Evolutionary conservation across 768 basidiomycete species (phyloP).

Genomic region (Rhodosporidiobolus odoratus): DNA sequence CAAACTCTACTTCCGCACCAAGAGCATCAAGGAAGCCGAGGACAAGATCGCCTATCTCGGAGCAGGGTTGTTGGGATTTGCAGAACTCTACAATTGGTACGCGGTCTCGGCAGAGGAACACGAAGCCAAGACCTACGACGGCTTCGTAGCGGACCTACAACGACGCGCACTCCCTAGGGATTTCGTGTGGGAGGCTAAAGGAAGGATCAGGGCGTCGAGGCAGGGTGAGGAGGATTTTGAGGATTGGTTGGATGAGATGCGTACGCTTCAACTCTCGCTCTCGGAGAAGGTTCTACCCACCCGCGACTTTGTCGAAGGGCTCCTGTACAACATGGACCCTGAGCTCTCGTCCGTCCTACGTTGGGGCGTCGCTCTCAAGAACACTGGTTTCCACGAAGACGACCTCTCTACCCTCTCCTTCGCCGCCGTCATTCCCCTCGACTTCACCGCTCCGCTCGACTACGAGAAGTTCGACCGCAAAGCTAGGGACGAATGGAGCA

Average conservation of each 20-base stretch:
- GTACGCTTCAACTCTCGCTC: not conserved
- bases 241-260: not conserved
- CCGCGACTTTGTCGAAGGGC: not conserved
- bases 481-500: not conserved
- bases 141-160: not conserved
- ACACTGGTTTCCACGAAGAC: not conserved
- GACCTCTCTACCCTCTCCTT: not conserved
- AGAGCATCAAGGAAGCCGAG: not conserved
- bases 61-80: not conserved
- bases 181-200: conserved; percentile 8
- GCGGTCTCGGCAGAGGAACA: not conserved
- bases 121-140: not conserved
- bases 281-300: not conserved
- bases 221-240: not conserved
- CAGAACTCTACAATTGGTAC: conserved; percentile 7
- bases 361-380: not conserved
- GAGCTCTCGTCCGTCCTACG: not conserved
- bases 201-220: not conserved
- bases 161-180: not conserved
- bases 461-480: not conserved
- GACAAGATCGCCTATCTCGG: conserved; percentile 7
- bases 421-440: not conserved
- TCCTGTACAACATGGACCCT: conserved; percentile 10
- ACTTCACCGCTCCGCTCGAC: not conserved
- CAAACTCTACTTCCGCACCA: conserved; percentile 1